A percentile compares a stretch with the other conserved stretches of the same genome.
These are phyloP conservation scores for Zygosaccharomyces sapae DNA, from an alignment of 1,139 yeast species.

Conservation along the genomic window DNA sequence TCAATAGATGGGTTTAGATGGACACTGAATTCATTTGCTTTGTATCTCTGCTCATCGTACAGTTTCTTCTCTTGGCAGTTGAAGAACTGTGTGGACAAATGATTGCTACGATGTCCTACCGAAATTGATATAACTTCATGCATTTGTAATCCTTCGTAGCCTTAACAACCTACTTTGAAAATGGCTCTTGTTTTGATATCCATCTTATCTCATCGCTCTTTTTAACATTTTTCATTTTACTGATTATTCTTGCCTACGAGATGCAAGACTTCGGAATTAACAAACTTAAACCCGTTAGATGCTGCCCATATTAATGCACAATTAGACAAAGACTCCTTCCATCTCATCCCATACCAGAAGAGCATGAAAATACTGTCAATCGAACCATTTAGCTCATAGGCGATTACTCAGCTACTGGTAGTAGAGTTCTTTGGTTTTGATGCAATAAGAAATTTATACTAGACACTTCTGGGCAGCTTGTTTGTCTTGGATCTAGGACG, in stretches of 20 bases:
- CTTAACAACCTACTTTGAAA: not conserved
- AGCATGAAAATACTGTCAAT: too few relatives aligned
- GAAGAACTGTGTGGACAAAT: constrained; percentile 70
- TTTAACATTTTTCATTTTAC: not conserved
- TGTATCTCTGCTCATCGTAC: constrained; percentile 41
- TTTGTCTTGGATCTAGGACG: too few relatives aligned
- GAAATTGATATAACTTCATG: constrained; percentile 69
- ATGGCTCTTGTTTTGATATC: not conserved
- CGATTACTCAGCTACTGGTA: too few relatives aligned
- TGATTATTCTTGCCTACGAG: not conserved
- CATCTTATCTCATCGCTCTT: not conserved
- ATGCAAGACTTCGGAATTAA: too few relatives aligned
- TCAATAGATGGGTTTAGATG: constrained; percentile 44
- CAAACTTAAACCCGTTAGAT: too few relatives aligned
- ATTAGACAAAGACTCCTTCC: too few relatives aligned
- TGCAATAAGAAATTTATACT: too few relatives aligned
- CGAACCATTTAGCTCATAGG: too few relatives aligned
- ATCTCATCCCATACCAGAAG: too few relatives aligned
- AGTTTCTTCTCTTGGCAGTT: constrained; percentile 68
- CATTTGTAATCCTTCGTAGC: constrained; percentile 41
- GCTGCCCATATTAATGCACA: too few relatives aligned
- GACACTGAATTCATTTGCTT: constrained; percentile 44
- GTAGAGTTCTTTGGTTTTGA: too few relatives aligned
- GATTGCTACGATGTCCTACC: constrained; percentile 68
- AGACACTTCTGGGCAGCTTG: too few relatives aligned